Conservation (phyloP, 495 filamentous ascomycete species). For the Elaphomyces granulatus region DNA sequence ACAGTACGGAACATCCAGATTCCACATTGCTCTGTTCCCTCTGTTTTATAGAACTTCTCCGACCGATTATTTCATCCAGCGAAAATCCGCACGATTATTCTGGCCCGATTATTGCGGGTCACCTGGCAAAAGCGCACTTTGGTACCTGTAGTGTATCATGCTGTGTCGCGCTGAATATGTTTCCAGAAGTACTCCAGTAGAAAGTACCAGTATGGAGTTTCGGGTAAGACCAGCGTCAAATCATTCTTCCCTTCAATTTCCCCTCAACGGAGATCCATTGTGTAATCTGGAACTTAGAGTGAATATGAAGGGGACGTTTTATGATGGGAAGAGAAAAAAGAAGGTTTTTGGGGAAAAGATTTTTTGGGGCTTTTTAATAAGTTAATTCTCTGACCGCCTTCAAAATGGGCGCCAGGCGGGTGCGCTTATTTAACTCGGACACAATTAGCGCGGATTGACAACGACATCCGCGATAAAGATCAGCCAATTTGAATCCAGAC, state of each 20-base stretch:
- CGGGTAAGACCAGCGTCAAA: constrained; percentile 34
- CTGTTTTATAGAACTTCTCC: neutral
- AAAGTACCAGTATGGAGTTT: constrained; percentile 24
- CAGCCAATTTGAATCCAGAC: too few relatives aligned
- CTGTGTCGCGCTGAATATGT: constrained; percentile 34
- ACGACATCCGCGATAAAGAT: too few relatives aligned
- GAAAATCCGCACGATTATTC: too few relatives aligned
- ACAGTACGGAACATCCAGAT: too few relatives aligned
- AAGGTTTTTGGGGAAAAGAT: constrained; percentile 7
- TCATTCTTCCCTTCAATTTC: constrained; percentile 36
- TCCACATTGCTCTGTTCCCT: too few relatives aligned
- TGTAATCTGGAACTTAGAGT: constrained; percentile 25
- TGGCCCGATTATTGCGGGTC: too few relatives aligned
- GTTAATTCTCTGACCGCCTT: too few relatives aligned
- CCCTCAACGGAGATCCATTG: constrained; percentile 17
- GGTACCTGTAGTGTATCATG: too few relatives aligned
- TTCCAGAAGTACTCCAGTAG: constrained; percentile 37
- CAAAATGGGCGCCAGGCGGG: neutral
- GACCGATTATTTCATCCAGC: neutral
- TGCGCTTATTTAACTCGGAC: neutral
- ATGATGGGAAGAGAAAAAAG: constrained; percentile 25
- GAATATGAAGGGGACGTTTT: constrained; percentile 32
- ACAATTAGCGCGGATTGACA: neutral
- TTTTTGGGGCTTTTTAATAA: neutral
- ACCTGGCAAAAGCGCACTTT: too few relatives aligned